Percentiles rank a stretch among this genome's conserved stretches.
These are phyloP conservation scores for Solanum tacnaense DNA, from an alignment of 257 asterid genomes.

Conservation along the genomic window DNA sequence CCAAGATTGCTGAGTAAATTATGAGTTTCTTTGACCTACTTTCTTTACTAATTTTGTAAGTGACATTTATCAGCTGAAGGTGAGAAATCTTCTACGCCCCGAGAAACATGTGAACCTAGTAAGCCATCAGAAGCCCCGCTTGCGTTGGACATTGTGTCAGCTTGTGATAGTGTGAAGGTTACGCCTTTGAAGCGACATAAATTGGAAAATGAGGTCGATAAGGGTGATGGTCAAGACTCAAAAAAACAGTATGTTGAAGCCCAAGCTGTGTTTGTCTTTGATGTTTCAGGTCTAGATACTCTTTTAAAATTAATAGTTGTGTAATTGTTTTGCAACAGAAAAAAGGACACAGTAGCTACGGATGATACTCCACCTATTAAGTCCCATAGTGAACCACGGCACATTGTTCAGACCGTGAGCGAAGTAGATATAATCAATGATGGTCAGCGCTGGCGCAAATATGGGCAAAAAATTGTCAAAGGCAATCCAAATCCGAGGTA, in stretches of 20 bases:
- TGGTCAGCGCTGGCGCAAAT: slow-evolving; percentile 97
- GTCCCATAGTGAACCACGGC: slow-evolving; percentile 45
- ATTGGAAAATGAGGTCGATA: slow-evolving; percentile 21
- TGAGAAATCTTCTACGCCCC: slow-evolving; percentile 18
- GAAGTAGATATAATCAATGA: slow-evolving; percentile 76
- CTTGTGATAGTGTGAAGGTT: slow-evolving; percentile 18
- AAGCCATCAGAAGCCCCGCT: slow-evolving; percentile 17
- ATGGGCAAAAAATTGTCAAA: slow-evolving; percentile 90
- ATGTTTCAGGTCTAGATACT: background rate
- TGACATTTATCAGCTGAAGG: slow-evolving; percentile 27
- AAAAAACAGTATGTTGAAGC: slow-evolving; percentile 61
- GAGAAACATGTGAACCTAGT: slow-evolving; percentile 23
- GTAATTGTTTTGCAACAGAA: slow-evolving; percentile 42
- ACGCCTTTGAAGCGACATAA: slow-evolving; percentile 23
- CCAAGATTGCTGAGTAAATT: background rate
- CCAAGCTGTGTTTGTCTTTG: slow-evolving; percentile 4
- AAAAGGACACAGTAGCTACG: slow-evolving; percentile 19
- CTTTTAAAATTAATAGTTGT: background rate
- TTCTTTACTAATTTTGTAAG: slow-evolving; percentile 5
- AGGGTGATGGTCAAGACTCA: slow-evolving; percentile 25
- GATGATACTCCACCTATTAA: slow-evolving; percentile 34
- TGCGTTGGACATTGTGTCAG: slow-evolving; percentile 19
- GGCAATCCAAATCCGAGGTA: slow-evolving; percentile 97
- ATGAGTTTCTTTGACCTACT: background rate
- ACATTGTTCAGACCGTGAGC: slow-evolving; percentile 69